Evolutionary conservation across 129 eudicot species (phyloP).

Genomic region (Apium graveolens): DNA sequence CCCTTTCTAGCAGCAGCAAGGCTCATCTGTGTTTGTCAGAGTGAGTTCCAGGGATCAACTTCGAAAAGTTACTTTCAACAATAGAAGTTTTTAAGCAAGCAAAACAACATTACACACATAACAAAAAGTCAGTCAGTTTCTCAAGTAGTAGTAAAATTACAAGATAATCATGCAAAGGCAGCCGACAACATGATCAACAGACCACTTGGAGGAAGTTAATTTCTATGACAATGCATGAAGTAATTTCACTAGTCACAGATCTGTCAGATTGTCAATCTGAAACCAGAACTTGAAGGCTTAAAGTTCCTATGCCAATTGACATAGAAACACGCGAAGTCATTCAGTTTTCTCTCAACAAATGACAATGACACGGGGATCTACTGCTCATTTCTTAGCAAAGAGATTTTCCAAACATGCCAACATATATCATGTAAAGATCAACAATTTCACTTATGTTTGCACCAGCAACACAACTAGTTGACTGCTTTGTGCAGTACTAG

Average conservation of each 20-base stretch:
- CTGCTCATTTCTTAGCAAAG: neutral
- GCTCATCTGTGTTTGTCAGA: slow-evolving; percentile 31
- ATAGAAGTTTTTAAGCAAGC: neutral
- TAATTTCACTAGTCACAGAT: neutral
- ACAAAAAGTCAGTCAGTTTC: neutral
- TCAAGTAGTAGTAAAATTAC: neutral
- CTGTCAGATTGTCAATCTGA: neutral
- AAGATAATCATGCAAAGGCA: neutral
- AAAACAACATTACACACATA: neutral
- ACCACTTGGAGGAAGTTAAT: neutral
- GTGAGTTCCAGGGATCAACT: neutral
- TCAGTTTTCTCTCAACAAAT: neutral
- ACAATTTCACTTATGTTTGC: neutral
- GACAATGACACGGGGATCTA: neutral
- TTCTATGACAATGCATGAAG: neutral
- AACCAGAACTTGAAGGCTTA: neutral
- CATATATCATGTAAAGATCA: neutral
- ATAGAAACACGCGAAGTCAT: neutral
- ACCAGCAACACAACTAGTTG: neutral
- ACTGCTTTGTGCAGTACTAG: neutral
- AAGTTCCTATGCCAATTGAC: neutral
- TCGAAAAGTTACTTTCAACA: neutral
- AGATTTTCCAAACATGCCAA: neutral
- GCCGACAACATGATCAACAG: neutral
- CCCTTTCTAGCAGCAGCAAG: slow-evolving; percentile 25